Base-by-base conservation (phyloP, 768 basidiomycete genomes). In the Mycena kentingensis region DNA sequence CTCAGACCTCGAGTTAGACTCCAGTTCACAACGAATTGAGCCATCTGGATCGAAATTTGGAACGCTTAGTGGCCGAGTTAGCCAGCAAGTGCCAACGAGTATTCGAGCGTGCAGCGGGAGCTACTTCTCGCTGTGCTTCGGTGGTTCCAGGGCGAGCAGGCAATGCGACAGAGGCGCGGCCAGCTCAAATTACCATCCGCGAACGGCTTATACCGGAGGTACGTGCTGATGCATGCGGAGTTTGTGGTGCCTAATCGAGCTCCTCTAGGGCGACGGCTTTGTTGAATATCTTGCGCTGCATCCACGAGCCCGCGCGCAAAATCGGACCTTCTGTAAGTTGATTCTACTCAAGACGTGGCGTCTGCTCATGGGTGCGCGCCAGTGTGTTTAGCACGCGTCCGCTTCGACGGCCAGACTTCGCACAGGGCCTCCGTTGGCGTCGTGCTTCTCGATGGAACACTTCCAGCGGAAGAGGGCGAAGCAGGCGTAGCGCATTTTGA, bases 31-130 rank as follows among this genome's bases (percentile, higher is more conserved):
- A 73, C 46, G 78, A 87, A 63, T 65, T 83, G 54, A 77, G 76
- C 51, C 73, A 78, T 69, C 63, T 87, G 55, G 82, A 87, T 70
- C 79, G 80, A 67, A 90, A 89, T 70, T 72, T 91, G 62, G 81
- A 84, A 57, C 77, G 76, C 25, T 74, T 90, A 60, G 68, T 84
- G 43, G 77, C 81, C 60, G 83, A 85, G 65, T 70, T 88, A 60
- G 83, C 83, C 39, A 67, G 62, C 59, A 73, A 77, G 56, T 88
- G 87, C 70, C 79, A 82, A 54, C 70, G 70, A 64, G 69, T 87
- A 51, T 90, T 90, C 69, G 70, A 69, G 57, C 75, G 77, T 61
- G 87, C 84, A 57, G 78, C 84, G 55, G 75, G 74, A 54, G 86
- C 87, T 43, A 75, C 81, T 44, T 79, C 80, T 62, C 83, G 86